A percentile compares a stretch with the other conserved stretches of the same genome.
Conservation (phyloP, 345 rosid species). For the Combretum micranthum region DNA sequence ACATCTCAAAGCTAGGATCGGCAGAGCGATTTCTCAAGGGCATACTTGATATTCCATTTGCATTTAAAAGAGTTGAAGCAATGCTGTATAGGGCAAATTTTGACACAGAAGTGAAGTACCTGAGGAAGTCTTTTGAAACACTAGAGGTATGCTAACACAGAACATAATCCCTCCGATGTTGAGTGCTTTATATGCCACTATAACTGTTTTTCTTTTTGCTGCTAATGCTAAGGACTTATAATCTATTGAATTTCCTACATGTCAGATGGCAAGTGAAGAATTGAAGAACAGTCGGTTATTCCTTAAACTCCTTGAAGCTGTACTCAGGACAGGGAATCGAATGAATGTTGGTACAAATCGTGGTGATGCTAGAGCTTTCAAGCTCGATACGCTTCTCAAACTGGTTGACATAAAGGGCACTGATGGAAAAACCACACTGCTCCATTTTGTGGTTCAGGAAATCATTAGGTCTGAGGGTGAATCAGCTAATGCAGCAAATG, state of each 20-base stretch:
- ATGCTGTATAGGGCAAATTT: conserved; percentile 96
- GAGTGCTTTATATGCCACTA: not conserved
- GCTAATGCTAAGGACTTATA: conserved; percentile 6
- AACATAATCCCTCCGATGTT: conserved; percentile 3
- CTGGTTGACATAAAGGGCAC: conserved; percentile 95
- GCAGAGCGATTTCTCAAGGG: conserved; percentile 91
- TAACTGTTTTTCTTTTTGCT: not conserved
- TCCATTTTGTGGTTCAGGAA: conserved; percentile 98
- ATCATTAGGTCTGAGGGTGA: conserved; percentile 76
- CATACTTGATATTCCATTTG: conserved; percentile 82
- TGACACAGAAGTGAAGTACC: conserved; percentile 80
- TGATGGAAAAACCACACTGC: conserved; percentile 94
- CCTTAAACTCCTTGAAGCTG: conserved; percentile 94
- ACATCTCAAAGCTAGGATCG: conserved; percentile 68
- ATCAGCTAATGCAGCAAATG: conserved; percentile 25
- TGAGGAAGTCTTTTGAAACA: conserved; percentile 78
- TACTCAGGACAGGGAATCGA: conserved; percentile 84
- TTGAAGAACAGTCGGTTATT: conserved; percentile 84
- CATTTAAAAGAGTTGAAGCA: conserved; percentile 93
- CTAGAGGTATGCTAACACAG: conserved; percentile 54
- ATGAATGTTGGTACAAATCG: conserved; percentile 98
- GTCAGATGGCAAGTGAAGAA: conserved; percentile 82
- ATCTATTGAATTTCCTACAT: conserved; percentile 6
- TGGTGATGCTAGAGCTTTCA: conserved; percentile 93
- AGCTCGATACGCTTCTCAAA: conserved; percentile 95